Evolutionary conservation across 495 filamentous ascomycete genomes (phyloP).

Genomic region (Penicillium dipodomyicola): DNA sequence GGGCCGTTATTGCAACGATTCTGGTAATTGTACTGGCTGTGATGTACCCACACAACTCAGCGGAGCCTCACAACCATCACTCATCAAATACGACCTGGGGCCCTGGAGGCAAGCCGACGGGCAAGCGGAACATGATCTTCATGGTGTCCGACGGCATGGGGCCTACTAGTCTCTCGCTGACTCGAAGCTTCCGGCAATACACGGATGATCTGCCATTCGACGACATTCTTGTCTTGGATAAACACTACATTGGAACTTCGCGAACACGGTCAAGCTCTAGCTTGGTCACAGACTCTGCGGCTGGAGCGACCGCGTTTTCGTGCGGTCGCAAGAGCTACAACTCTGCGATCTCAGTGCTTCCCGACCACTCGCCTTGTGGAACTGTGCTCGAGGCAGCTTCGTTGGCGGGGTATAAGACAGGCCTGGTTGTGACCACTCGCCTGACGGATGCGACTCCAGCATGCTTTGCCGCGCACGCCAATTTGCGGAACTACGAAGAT

Average conservation of each 20-base stretch:
- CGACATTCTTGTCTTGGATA: conserved; percentile 74
- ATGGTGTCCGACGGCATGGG: conserved; percentile 99
- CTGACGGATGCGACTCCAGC: conserved; percentile 98
- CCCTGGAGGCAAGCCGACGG: conserved; percentile 51
- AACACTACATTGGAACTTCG: conserved; percentile 83
- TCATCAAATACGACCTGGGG: conserved; percentile 31
- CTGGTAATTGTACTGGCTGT: conserved; percentile 73
- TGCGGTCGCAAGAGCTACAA: conserved; percentile 94
- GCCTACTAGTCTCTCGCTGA: conserved; percentile 81
- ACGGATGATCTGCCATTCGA: conserved; percentile 62
- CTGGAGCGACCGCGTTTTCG: conserved; percentile 93
- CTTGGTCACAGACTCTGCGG: conserved; percentile 90
- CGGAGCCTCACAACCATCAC: conserved; percentile 23
- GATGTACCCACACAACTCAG: conserved; percentile 64
- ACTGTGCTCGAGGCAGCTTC: conserved; percentile 95
- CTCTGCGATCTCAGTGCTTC: conserved; percentile 85
- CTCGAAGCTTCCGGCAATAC: conserved; percentile 76
- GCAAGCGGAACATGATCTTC: conserved; percentile 91
- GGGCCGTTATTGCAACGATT: conserved; percentile 86
- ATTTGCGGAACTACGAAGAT: conserved; percentile 76
- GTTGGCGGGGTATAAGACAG: conserved; percentile 84
- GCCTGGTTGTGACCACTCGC: conserved; percentile 90
- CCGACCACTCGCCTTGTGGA: conserved; percentile 81
- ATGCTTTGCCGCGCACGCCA: conserved; percentile 88
- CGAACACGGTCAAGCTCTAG: conserved; percentile 78